Base-by-base conservation (phyloP, 2,329 filamentous ascomycete genomes). In the Colletotrichum noveboracense region DNA sequence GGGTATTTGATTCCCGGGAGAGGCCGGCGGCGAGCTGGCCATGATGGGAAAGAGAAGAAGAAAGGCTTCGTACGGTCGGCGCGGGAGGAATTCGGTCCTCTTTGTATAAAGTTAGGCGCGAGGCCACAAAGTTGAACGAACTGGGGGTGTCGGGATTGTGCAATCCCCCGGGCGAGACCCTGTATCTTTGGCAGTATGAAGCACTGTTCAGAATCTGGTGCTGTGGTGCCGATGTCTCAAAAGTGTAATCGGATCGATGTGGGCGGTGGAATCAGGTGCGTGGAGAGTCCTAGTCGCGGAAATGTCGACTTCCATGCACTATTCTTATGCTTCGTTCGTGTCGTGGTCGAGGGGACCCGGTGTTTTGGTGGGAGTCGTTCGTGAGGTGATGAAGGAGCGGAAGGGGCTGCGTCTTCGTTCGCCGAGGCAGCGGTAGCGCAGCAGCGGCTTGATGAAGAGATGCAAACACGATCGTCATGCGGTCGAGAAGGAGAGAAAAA, bases 21-120 rank as follows among this genome's bases (percentile, higher is more conserved):
- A 95, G 76, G 87, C 89, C 83, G 94, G 94, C 85, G 93, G 93
- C 84, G 93, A 94, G 84, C 88, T 89, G 81, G 92, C 91, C 93
- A 94, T 94, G 79, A 79, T 80, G 79, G 76, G 78, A 73, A 80
- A 77, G 76, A 75, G 75, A 78, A 70, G 65, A 76, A 77, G 70
- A 48, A 55, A 16, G 61, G n/a, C 13, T 21, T 36, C 26, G 30
- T 76, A 77, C 38, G 79, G 52, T 61, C 65, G 76, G 55, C 65
- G 70, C 58, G 52, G 64, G 60, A 74, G 62, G 62, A 68, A 69
- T 58, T 21, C 34, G 70, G 43, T 65, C 43, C 56, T 64, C 74
- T 64, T 75, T 74, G 74, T 74, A 69, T 52, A 62, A 69, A n/a
- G 64, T 67, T 68, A 69, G 58, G 48, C 43, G 26, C 70, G 34